Conservation (phyloP, 768 basidiomycete genomes). For the Phlegmacium glaucopus region DNA sequence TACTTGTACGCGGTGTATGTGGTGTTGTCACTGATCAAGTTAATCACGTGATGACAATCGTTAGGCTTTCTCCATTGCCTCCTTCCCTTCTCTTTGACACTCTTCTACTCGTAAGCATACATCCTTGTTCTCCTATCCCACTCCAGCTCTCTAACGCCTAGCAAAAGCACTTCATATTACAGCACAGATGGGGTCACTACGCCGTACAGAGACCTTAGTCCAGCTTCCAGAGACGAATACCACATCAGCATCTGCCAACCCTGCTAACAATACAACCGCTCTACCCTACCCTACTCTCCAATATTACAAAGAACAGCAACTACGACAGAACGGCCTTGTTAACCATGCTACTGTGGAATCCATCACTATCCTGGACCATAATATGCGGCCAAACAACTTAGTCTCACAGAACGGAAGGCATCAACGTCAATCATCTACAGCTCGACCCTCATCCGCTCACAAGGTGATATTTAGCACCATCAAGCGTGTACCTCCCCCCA, state of each 20-base stretch:
- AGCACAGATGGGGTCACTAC: constrained; percentile 35
- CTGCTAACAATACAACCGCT: constrained; percentile 6
- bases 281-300: constrained; percentile 39
- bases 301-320: constrained; percentile 47
- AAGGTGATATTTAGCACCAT: constrained; percentile 4
- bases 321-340: constrained; percentile 32
- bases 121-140: constrained; percentile 40
- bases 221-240: constrained; percentile 35
- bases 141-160: constrained; percentile 28
- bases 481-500: constrained; percentile 9
- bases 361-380: constrained; percentile 18
- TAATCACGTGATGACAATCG: too few relatives aligned
- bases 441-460: constrained; percentile 14
- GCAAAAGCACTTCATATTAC: constrained; percentile 34
- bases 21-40: too few relatives aligned
- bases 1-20: too few relatives aligned
- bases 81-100: too few relatives aligned
- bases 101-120: constrained; percentile 44
- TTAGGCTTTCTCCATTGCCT: too few relatives aligned
- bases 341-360: constrained; percentile 14
- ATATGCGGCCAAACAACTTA: constrained; percentile 17
- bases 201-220: constrained; percentile 55
- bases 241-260: constrained; percentile 7
- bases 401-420: constrained; percentile 18
- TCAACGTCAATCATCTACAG: constrained; percentile 19